Conservation (phyloP, 1,284 basidiomycete genomes). For the Leccinum huronense region DNA sequence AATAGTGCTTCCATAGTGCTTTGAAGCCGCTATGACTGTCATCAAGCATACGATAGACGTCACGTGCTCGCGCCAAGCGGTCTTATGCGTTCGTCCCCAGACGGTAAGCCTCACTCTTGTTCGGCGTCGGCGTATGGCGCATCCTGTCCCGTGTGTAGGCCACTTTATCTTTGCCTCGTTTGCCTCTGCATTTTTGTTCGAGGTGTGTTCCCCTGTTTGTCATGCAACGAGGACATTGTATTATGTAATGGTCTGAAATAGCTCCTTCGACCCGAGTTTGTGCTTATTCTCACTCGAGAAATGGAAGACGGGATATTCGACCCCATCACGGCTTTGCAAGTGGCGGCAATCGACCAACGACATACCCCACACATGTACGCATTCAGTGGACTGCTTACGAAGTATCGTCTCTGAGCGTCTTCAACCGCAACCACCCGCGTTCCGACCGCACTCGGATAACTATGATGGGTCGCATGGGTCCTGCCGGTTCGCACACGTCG, state of each 20-base stretch:
- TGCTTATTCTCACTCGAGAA: slow-evolving; percentile 50
- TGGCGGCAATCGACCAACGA: slow-evolving; percentile 77
- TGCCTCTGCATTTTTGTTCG: slow-evolving; percentile 80
- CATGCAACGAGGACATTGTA: background rate
- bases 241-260: slow-evolving; percentile 28
- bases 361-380: slow-evolving; percentile 81
- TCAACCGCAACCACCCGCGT: slow-evolving; percentile 29
- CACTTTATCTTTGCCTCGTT: slow-evolving; percentile 85
- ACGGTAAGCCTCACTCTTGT: slow-evolving; percentile 46
- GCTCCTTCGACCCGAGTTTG: slow-evolving; percentile 74
- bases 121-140: background rate
- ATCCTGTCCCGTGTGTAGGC: slow-evolving; percentile 38
- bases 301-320: slow-evolving; percentile 70
- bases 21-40: slow-evolving; percentile 67
- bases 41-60: slow-evolving; percentile 61
- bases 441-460: slow-evolving; percentile 10
- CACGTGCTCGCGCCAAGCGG: slow-evolving; percentile 61
- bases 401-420: slow-evolving; percentile 40
- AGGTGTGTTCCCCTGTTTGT: slow-evolving; percentile 44
- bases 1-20: slow-evolving; percentile 42
- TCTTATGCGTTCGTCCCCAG: slow-evolving; percentile 80
- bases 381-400: slow-evolving; percentile 63
- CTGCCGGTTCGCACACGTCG: slow-evolving; percentile 6
- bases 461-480: slow-evolving; percentile 9
- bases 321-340: slow-evolving; percentile 65